These are phyloP conservation scores for Dothideomycetes sp. DNA, from an alignment of 2,329 filamentous ascomycete genomes.

Conservation along the genomic window DNA sequence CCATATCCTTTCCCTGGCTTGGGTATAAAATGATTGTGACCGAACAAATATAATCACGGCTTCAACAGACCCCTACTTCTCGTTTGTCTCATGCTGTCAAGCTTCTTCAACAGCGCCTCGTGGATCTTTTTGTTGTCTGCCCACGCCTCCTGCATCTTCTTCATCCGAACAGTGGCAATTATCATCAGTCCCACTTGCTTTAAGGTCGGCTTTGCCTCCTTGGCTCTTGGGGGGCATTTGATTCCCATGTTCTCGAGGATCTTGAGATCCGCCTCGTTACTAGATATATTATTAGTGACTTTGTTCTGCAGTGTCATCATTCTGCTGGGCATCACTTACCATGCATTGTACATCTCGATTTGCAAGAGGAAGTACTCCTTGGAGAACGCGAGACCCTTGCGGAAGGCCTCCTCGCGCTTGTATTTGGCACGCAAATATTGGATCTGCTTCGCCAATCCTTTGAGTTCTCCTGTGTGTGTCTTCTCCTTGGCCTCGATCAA, in stretches of 20 bases:
- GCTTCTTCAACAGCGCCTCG: constrained; percentile 32
- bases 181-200: constrained; percentile 38
- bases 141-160: constrained; percentile 38
- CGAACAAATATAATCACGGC: not conserved
- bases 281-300: constrained; percentile 29
- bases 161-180: constrained; percentile 41
- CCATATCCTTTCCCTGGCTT: not conserved
- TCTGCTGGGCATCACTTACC: too few relatives aligned
- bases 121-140: constrained; percentile 38
- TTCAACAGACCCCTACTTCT: not conserved
- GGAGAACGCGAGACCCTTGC: constrained; percentile 70
- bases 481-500: constrained; percentile 42
- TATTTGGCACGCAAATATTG: constrained; percentile 78
- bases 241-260: constrained; percentile 77
- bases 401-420: constrained; percentile 68
- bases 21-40: not conserved
- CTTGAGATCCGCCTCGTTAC: constrained; percentile 83
- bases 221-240: constrained; percentile 42
- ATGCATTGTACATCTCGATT: constrained; percentile 75
- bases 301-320: not conserved
- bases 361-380: constrained; percentile 75
- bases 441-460: constrained; percentile 79
- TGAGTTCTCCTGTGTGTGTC: constrained; percentile 63
- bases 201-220: constrained; percentile 34
- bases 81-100: constrained; percentile 29